These are phyloP conservation scores for Fusarium fujikuroi DNA, from an alignment of 2,329 filamentous ascomycete species.

Conservation along the genomic window DNA sequence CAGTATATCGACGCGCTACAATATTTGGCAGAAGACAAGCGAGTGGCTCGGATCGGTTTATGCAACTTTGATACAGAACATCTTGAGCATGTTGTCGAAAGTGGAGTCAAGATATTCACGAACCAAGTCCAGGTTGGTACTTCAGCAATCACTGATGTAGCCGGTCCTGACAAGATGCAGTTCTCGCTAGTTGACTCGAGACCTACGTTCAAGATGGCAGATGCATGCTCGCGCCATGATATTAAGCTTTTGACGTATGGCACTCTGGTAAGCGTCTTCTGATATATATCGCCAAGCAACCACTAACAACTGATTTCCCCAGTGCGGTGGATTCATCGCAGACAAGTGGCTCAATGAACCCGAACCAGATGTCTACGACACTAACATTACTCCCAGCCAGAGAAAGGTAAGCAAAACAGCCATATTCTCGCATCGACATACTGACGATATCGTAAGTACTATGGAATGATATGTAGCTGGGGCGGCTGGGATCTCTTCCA, in stretches of 20 bases:
- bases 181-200: background rate
- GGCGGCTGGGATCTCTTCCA: background rate
- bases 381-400: background rate
- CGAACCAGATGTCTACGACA: background rate
- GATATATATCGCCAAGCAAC: accelerated
- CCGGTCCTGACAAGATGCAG: accelerated
- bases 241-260: background rate
- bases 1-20: background rate
- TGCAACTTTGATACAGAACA: background rate
- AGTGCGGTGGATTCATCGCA: background rate
- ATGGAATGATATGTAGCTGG: background rate
- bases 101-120: background rate
- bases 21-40: background rate
- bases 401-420: background rate
- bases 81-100: background rate
- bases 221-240: background rate
- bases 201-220: background rate
- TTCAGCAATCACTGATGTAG: accelerated
- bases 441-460: background rate
- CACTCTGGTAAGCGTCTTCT: background rate
- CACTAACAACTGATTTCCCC: accelerated
- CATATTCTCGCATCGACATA: accelerated
- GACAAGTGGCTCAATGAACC: background rate
- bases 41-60: accelerated
- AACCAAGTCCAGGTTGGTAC: background rate